Conservation (phyloP, 176 grass and related monocot genomes). For the Musa schizocarpa region DNA sequence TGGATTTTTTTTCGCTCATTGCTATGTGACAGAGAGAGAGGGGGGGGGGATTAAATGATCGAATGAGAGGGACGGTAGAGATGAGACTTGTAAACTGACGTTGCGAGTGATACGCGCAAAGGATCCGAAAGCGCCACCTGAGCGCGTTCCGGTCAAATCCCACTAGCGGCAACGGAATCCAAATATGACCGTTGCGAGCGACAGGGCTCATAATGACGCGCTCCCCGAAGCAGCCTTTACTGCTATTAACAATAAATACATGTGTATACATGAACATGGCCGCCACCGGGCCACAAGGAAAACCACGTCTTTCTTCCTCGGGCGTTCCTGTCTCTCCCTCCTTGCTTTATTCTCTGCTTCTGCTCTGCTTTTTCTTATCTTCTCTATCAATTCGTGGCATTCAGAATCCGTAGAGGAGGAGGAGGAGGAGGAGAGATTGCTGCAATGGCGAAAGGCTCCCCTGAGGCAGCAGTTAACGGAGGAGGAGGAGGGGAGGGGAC, state of each 20-base stretch:
- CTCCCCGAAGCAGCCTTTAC: no score
- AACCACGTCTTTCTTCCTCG: background rate
- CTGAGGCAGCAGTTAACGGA: slow-evolving; percentile 6
- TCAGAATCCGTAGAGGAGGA: background rate
- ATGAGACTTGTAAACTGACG: background rate
- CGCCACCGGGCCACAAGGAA: background rate
- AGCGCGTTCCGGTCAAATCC: background rate
- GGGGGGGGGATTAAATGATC: no score
- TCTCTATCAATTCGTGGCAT: background rate
- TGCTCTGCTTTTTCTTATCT: background rate
- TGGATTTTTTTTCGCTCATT: no score
- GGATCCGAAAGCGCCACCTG: background rate
- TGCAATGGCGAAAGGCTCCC: background rate
- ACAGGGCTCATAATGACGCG: no score
- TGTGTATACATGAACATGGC: background rate
- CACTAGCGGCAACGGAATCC: background rate
- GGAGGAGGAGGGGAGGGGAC: slow-evolving; percentile 19
- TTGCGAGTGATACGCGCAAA: background rate
- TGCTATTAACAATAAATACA: no score
- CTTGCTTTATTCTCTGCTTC: background rate
- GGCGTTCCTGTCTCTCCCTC: background rate
- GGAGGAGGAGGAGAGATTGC: background rate
- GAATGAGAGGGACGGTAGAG: background rate
- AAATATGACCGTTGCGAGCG: background rate
- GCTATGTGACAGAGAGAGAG: no score